Base-by-base conservation (phyloP, 108 stramenopile species). In the Cylindrotheca closterium region DNA sequence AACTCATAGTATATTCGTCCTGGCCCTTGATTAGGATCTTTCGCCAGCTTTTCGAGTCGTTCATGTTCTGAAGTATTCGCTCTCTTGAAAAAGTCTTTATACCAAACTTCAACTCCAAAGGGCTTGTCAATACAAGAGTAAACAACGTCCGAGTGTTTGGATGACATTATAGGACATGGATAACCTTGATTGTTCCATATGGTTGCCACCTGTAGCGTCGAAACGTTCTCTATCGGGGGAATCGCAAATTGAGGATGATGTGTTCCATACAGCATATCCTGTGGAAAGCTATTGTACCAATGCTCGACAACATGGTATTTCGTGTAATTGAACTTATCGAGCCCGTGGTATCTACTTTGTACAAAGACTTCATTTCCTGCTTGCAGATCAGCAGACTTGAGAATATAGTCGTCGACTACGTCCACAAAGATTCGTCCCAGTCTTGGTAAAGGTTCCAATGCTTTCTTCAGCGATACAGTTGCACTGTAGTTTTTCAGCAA, bases 201-300 rank as follows among this genome's bases (percentile, higher is more conserved):
- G 3, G 63, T 64, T 5, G 63, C 63, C 7, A 64, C 52, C 10
- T 31, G 27, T 17, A 64, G 29, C 17, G 37, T 7, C 7, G 22
- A 25, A 17, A 45, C 7, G 37, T 62, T 33, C 5, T 49, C 17
- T 8, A 45, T 42, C 26, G 30, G 15, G 4, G 60, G 17, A 7
- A 47, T 45, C 4, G 46, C 17, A 23, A 46, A 26, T 8, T 31
- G 26, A 30, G 63, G 51, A n/a, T n/a, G 5, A 21, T 50, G 49
- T 3, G 63, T 30, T 28, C 2, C 31, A 25, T 27, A n/a, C 10
- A 18, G 25, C 63, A 53, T 64, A 31, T 63, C 62, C 3, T 31
- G 47, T 3, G 63, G 63, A 53, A 34, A 64, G 21, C 63, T 64
- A 22, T 64, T 64, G 32, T 64, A 64, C 63, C 63, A 64, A 31